Conservation (phyloP, 805 yeast genomes). For the Pichia occidentalis region DNA sequence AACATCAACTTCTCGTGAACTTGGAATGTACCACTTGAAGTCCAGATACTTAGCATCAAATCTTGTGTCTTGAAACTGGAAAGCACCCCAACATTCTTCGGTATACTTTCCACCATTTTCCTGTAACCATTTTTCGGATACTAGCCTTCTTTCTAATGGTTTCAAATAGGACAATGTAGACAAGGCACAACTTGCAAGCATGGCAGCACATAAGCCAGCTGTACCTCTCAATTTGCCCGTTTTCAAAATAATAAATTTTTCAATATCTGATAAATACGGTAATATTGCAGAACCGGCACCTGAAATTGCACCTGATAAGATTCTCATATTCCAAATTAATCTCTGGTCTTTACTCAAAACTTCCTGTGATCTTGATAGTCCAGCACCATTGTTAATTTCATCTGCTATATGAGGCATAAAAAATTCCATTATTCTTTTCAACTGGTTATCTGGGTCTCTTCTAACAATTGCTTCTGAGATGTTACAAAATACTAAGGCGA, state of each 20-base stretch:
- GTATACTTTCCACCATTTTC: conserved; percentile 32
- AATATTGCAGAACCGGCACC: conserved; percentile 54
- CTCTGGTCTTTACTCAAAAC: conserved; percentile 73
- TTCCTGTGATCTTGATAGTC: conserved; percentile 58
- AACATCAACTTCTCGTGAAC: conserved; percentile 44
- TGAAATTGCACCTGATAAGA: conserved; percentile 63
- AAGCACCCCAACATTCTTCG: conserved; percentile 68
- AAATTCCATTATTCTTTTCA: conserved; percentile 38
- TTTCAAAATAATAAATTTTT: conserved; percentile 39
- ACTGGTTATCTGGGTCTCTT: conserved; percentile 47
- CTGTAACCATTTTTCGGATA: conserved; percentile 38
- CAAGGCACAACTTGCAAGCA: conserved; percentile 57
- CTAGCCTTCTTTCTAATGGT: conserved; percentile 47
- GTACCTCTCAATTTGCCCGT: conserved; percentile 49
- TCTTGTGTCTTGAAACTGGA: conserved; percentile 49
- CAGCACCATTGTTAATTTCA: conserved; percentile 82
- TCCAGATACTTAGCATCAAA: conserved; percentile 42
- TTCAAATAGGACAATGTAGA: conserved; percentile 58
- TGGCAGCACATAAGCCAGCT: conserved; percentile 49
- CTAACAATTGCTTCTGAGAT: conserved; percentile 67
- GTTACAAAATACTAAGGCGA: conserved; percentile 62
- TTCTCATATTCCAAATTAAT: conserved; percentile 61
- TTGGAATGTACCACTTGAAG: conserved; percentile 75
- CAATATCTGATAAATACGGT: conserved; percentile 38
- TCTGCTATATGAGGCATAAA: conserved; percentile 48